Base-by-base conservation (phyloP, 2,329 filamentous ascomycete genomes). In the Pestalotiopsis sp. region DNA sequence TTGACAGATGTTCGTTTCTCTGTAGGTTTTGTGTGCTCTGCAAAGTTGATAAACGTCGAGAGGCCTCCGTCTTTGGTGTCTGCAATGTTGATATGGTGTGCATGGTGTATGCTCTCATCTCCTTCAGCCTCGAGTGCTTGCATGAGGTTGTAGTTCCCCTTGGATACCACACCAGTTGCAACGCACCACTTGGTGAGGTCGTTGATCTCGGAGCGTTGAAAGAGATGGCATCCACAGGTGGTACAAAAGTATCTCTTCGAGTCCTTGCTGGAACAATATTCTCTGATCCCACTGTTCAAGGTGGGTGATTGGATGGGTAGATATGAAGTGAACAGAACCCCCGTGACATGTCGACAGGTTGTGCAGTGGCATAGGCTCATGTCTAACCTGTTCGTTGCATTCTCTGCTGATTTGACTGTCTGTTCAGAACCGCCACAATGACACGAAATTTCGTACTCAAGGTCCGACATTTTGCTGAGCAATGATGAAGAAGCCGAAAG, bases 181-280 rank as follows among this genome's bases (percentile, higher is more conserved):
- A 80, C 79, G 27, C 74, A 76, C 82, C 81, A 83, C 27, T 13
- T 45, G 20, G 45, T 23, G 17, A 23, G 20, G 4, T 41, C 62
- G 12, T 6, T 31, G 23, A 17, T 23, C n/a, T 38, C 27, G n/a
- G 27, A 52, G 58, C 63, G 59, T 66, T 77, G 77, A 66, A 83
- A 81, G 20, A 84, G 52, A 65, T 84, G 83, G 62, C 83, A 84
- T 1, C 83, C 82, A 62, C 83, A 84, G 1, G 66, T 80, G 0
- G 69, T 67, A 68, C 83, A 84, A 69, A 84, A 84, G 70, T 80
- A 81, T 4, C 78, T 73, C 1, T 71, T 75, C 2, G 71, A 71
- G 2, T 49, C 49, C 23, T 63, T 23, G 38, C 23, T 12, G 62
- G 68, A 58, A 17, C 39, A n/a, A 41, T 76, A 74, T 38, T 20